These are phyloP conservation scores for Sporothrix phasma DNA, from an alignment of 2,329 filamentous ascomycete species.

Conservation along the genomic window DNA sequence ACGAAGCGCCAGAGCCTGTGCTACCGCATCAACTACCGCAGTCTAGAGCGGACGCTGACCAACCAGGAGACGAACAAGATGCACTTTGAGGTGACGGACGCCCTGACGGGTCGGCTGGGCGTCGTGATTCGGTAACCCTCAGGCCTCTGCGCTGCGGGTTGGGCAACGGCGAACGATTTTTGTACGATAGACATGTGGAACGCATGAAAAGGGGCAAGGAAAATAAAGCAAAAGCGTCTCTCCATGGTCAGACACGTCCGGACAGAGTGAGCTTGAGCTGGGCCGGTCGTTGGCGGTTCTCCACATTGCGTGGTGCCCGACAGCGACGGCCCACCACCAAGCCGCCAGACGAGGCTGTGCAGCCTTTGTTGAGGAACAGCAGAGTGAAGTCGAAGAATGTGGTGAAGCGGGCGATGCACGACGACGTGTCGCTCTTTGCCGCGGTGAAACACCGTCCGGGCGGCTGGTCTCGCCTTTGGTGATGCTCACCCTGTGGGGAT, in stretches of 20 bases:
- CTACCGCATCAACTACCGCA: conserved; percentile 90
- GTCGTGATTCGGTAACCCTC: conserved; percentile 60
- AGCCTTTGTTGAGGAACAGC: neutral
- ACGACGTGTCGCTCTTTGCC: neutral
- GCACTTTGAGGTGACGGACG: conserved; percentile 56
- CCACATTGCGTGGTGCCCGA: neutral
- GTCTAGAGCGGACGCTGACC: conserved; percentile 80
- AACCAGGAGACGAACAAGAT: conserved; percentile 69
- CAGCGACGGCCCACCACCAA: neutral
- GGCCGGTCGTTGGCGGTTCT: neutral
- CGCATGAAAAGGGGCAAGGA: too few species aligned
- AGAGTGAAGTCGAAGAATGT: neutral
- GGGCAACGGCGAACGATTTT: neutral
- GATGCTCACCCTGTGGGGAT: neutral
- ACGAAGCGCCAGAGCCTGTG: conserved; percentile 75
- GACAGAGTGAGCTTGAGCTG: neutral
- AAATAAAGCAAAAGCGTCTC: conserved; percentile 3
- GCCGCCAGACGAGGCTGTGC: neutral
- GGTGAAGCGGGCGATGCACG: neutral
- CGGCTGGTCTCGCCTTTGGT: neutral
- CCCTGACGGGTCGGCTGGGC: conserved; percentile 59
- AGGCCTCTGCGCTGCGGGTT: neutral
- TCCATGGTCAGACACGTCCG: too few species aligned
- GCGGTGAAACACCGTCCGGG: neutral
- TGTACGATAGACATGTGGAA: neutral